Evolutionary conservation across 208 protist species (phyloP).

Genomic region (Crithidia bombi): DNA sequence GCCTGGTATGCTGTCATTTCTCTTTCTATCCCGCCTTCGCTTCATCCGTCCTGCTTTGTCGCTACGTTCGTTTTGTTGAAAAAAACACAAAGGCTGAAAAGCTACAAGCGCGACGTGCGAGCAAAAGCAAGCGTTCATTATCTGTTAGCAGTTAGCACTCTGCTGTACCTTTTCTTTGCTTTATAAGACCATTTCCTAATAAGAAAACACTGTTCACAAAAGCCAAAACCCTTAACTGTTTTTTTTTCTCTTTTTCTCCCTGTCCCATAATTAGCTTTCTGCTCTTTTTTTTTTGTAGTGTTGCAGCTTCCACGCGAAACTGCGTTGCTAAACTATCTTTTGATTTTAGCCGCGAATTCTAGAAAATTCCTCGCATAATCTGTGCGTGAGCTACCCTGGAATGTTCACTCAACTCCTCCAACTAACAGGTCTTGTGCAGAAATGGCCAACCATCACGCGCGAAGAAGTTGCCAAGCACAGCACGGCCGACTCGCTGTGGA

Average conservation of each 20-base stretch:
- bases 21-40: neutral
- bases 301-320: neutral
- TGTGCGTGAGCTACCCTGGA: neutral
- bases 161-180: constrained; percentile 13
- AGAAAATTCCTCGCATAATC: neutral
- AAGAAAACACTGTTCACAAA: neutral
- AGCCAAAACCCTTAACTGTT: neutral
- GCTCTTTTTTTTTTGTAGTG: neutral
- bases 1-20: neutral
- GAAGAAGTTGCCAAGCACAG: constrained; percentile 72
- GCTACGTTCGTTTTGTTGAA: constrained; percentile 8
- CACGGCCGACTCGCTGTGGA: constrained; percentile 64
- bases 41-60: neutral
- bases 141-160: neutral
- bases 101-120: neutral
- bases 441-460: constrained; percentile 55
- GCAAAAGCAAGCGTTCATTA: neutral
- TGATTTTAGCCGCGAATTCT: neutral
- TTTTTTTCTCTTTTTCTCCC: constrained; percentile 12
- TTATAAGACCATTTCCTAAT: constrained; percentile 3
- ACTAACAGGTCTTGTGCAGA: constrained; percentile 43
- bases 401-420: constrained; percentile 45
- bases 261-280: too few relatives aligned
- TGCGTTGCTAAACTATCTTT: neutral
- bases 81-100: neutral